Conservation (phyloP, 1,284 basidiomycete species). For the Tilletiaria anomala region DNA sequence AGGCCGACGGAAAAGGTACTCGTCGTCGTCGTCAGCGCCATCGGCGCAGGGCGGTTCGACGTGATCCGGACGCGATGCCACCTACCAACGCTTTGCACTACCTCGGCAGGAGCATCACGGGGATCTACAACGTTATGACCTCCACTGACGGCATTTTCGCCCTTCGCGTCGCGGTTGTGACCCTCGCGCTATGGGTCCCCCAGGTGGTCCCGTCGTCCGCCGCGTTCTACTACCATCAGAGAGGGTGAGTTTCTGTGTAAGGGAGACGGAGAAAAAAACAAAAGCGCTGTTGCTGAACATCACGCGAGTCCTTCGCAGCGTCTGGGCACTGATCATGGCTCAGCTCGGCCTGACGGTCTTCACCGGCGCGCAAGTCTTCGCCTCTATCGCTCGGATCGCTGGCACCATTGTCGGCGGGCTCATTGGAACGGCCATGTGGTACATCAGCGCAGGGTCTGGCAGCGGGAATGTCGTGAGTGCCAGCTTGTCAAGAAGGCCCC, state of each 20-base stretch:
- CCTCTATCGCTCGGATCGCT: constrained; percentile 45
- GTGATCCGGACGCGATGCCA: constrained; percentile 6
- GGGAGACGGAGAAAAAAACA: no score
- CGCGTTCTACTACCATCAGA: no score
- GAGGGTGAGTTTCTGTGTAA: no score
- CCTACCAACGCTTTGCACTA: constrained; percentile 6
- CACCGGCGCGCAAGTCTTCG: constrained; percentile 17
- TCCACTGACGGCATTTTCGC: constrained; percentile 47
- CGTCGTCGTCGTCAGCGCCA: no score
- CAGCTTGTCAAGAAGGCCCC: constrained; percentile 46
- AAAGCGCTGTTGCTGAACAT: no score
- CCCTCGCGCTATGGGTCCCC: constrained; percentile 50
- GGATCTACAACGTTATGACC: constrained; percentile 1
- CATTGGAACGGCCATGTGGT: constrained; percentile 51
- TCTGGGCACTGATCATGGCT: constrained; percentile 56
- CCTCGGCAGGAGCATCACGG: constrained; percentile 6
- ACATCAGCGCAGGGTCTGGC: constrained; percentile 47
- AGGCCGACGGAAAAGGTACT: no score
- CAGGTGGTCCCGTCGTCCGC: constrained; percentile 41
- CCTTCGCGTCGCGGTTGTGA: constrained; percentile 49
- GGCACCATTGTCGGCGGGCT: constrained; percentile 45
- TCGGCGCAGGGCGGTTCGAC: no score
- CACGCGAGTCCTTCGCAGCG: no score
- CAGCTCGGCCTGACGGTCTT: constrained; percentile 53
- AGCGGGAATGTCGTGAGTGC: constrained; percentile 52